Evolutionary conservation across 1,139 yeast species (phyloP), one percentile per base, ranked within the genome.

Genomic region (Entelexis paramagnoliae): DNA sequence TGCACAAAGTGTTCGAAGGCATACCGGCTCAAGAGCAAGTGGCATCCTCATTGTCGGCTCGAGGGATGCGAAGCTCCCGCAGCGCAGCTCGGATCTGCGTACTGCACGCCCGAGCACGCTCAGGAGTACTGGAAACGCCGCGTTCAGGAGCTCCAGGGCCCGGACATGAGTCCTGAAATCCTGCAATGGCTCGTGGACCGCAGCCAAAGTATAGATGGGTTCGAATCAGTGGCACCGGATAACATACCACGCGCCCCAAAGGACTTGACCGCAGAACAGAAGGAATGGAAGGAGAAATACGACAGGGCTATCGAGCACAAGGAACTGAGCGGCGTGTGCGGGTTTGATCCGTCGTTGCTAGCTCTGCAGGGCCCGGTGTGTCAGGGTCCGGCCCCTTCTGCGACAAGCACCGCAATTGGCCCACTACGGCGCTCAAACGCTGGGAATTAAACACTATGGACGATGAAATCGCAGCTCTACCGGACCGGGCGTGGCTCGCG

Each of bases 401-500:
- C 41, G 29, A 17, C 24, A 32, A 14, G 17, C 54, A 51, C 33
- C 28, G 24, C 14, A 36, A 33, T 34, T 51, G 54, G 54, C 35
- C 46, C 26, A 44, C 47, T 14, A 40, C 49, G 32, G 39, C 33
- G 2, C 19, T 19, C 11, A 30, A 34, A 8, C 45, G 51, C 11
- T 16, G 49, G 30, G 24, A 40, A 16, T 19, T 44, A 4, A 28
- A 22, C 16, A 16, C 13, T 1, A 38, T 50, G 34, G 28, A 11
- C 24, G 46, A 36, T 8, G 36, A 45, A 9, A 30, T 19, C 13
- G 49, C 49, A n/a, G 19, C 38, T 2, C 8, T 17, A 29, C 54
- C 54, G 10, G 54, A 51, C 19, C 39, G 46, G 6, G 50, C 36
- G 9, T 49, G 42, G 44, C 30, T 51, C 2, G 48, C 43, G 19